Evolutionary conservation across 1,284 basidiomycete species (phyloP).

Genomic region (Puccinia horiana): DNA sequence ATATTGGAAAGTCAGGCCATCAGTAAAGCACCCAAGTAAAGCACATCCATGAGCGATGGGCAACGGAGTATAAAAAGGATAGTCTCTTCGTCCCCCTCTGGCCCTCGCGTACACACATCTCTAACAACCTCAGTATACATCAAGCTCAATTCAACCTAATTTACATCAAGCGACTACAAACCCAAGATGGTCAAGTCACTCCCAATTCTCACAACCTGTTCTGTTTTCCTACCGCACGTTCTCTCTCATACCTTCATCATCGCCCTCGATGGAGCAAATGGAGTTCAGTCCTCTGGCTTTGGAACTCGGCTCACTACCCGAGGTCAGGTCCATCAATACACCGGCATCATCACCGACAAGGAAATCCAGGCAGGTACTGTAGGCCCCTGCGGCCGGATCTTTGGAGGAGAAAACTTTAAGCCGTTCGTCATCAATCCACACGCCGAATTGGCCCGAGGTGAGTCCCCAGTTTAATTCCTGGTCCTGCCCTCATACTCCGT

Average conservation of each 20-base stretch:
- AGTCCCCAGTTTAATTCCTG: background rate
- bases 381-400: slow-evolving; percentile 43
- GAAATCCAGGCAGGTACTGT: slow-evolving; percentile 39
- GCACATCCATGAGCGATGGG: too few relatives aligned
- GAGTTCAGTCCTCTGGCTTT: slow-evolving; percentile 34
- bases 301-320: slow-evolving; percentile 36
- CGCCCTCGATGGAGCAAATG: slow-evolving; percentile 43
- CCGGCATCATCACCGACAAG: slow-evolving; percentile 44
- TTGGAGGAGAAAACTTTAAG: slow-evolving; percentile 38
- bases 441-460: slow-evolving; percentile 30
- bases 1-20: too few relatives aligned
- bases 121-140: background rate
- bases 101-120: too few relatives aligned
- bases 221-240: slow-evolving; percentile 7
- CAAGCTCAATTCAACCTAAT: background rate
- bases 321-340: slow-evolving; percentile 45
- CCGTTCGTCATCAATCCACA: slow-evolving; percentile 43
- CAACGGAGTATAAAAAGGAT: too few relatives aligned
- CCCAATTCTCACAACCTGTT: background rate
- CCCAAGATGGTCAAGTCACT: slow-evolving; percentile 5
- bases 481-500: background rate
- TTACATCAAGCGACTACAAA: background rate
- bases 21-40: too few relatives aligned
- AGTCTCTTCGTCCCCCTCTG: too few relatives aligned
- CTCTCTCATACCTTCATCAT: slow-evolving; percentile 40